Conservation (phyloP, 257 asterid species). For the Datura wrightii region DNA sequence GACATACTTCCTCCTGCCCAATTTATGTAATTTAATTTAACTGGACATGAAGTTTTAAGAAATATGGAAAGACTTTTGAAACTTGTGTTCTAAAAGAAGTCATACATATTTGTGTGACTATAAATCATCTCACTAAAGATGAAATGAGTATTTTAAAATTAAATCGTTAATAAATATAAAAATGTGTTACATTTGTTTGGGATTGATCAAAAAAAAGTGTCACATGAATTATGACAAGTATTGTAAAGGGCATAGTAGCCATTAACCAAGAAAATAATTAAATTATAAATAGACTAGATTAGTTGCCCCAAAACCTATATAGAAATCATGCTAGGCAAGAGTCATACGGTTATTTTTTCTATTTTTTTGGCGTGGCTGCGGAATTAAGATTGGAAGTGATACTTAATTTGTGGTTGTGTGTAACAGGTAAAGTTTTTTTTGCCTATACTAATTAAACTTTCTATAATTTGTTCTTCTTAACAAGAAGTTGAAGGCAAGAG, state of each 20-base stretch:
- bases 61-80: no score
- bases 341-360: not conserved
- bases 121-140: no score
- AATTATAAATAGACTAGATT: not conserved
- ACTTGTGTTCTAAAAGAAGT: no score
- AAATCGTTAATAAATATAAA: no score
- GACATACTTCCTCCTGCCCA: not conserved
- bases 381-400: not conserved
- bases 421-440: no score
- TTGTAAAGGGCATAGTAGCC: not conserved
- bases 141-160: no score
- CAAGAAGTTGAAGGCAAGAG: conserved; percentile 1
- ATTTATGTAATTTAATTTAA: no score
- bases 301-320: not conserved
- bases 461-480: not conserved
- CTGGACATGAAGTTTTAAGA: no score
- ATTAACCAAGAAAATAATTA: not conserved
- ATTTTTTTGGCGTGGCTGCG: not conserved
- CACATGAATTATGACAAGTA: not conserved
- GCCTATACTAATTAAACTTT: not conserved
- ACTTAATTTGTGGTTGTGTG: not conserved
- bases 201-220: no score
- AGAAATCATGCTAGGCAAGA: no score
- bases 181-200: no score
- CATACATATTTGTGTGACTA: no score